Evolutionary conservation across 371 early-diverging fungal genomes (phyloP).

Genomic region (Umbelopsis sp.): DNA sequence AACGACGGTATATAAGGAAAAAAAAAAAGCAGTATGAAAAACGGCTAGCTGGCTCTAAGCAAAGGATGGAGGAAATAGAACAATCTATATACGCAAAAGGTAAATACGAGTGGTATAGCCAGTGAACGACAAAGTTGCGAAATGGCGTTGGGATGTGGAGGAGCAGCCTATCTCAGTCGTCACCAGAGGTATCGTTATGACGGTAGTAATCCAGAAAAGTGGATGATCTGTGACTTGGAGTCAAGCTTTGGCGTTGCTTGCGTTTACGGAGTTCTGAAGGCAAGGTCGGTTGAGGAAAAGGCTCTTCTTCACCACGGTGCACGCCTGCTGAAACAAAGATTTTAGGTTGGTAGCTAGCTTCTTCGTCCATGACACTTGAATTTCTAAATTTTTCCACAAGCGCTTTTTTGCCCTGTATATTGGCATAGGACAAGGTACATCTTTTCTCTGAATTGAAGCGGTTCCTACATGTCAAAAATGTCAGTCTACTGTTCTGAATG

Average conservation of each 20-base stretch:
- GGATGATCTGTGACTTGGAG: conserved; percentile 9
- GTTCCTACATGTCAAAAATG: conserved; percentile 44
- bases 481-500: no score
- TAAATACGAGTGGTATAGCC: no score
- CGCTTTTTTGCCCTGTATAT: conserved; percentile 82
- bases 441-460: conserved; percentile 89
- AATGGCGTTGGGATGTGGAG: background rate
- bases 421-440: conserved; percentile 86
- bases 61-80: no score
- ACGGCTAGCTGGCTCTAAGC: no score
- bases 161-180: background rate
- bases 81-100: no score
- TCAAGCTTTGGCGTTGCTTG: conserved; percentile 12
- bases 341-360: conserved; percentile 76
- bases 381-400: conserved; percentile 88
- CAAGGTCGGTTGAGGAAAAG: conserved; percentile 1
- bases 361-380: conserved; percentile 79
- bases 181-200: background rate
- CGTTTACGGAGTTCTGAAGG: conserved; percentile 12
- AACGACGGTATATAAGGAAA: no score
- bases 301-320: conserved; percentile 61
- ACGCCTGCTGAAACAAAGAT: conserved; percentile 71
- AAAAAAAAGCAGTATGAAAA: no score
- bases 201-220: conserved; percentile 15
- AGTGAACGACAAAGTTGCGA: no score